phyloP scores from a whole-genome alignment of 208 protist species.

The Leishmania guyanensis region DNA sequence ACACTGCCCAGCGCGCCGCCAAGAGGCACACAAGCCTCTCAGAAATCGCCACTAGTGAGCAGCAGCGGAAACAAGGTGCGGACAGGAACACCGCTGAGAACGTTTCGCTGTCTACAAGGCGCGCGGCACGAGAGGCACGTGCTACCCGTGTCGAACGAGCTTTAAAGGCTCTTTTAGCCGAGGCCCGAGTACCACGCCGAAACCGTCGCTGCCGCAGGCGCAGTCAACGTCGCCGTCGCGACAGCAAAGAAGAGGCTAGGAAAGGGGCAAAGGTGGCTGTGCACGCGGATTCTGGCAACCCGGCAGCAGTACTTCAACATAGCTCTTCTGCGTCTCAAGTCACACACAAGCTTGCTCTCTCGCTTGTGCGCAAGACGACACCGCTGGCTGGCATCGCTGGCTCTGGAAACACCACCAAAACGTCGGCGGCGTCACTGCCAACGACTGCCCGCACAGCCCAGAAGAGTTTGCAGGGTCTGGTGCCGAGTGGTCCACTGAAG shows the following conservation, averaged over 20 bases:
- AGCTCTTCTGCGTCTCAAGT: not conserved
- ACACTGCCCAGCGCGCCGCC: slow-evolving; percentile 9
- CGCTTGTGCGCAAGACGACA: not conserved
- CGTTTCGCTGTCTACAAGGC: not conserved
- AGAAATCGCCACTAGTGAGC: not conserved
- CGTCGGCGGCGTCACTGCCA: too few species aligned
- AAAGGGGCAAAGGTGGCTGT: not conserved
- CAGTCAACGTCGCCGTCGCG: slow-evolving; percentile 20
- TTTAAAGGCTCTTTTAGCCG: not conserved
- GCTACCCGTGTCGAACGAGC: not conserved
- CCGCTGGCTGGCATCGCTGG: not conserved
- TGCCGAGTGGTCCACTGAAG: slow-evolving; percentile 21
- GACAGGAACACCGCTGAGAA: too few species aligned
- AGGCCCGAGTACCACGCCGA: slow-evolving; percentile 14
- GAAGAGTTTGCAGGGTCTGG: slow-evolving; percentile 19
- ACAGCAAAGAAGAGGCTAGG: not conserved
- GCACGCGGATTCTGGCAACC: not conserved
- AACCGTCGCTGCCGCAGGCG: slow-evolving; percentile 15
- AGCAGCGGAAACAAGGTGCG: not conserved
- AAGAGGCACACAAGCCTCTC: not conserved
- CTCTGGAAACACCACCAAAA: not conserved
- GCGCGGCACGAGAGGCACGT: not conserved
- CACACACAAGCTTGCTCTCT: not conserved
- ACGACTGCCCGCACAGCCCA: slow-evolving; percentile 7
- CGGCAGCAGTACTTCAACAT: not conserved